These are phyloP conservation scores for Lactarius sp. DNA, from an alignment of 768 basidiomycete genomes.

Conservation along the genomic window DNA sequence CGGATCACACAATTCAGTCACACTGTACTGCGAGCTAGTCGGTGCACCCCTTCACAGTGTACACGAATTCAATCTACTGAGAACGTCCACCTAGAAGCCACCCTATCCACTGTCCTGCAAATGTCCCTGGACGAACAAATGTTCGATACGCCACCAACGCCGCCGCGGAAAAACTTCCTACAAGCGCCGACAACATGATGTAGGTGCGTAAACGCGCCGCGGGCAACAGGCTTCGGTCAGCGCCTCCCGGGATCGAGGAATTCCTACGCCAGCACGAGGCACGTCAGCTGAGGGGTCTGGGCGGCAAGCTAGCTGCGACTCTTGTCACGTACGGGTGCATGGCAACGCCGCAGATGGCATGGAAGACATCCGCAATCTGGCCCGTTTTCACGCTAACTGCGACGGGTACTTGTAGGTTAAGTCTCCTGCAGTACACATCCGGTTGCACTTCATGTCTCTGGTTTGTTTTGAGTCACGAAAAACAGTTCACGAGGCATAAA, in stretches of 20 bases:
- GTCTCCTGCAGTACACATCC: slow-evolving; percentile 88
- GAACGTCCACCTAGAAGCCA: slow-evolving; percentile 60
- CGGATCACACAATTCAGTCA: background rate
- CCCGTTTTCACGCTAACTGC: slow-evolving; percentile 87
- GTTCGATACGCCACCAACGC: slow-evolving; percentile 67
- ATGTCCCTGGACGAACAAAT: slow-evolving; percentile 56
- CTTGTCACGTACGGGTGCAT: slow-evolving; percentile 70
- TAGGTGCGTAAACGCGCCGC: slow-evolving; percentile 67
- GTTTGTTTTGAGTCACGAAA: slow-evolving; percentile 32
- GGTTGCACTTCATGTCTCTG: slow-evolving; percentile 98
- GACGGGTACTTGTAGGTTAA: slow-evolving; percentile 90
- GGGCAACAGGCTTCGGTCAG: slow-evolving; percentile 68
- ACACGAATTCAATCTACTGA: slow-evolving; percentile 35
- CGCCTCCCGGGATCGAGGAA: slow-evolving; percentile 74
- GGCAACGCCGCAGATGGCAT: slow-evolving; percentile 77
- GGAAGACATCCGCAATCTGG: slow-evolving; percentile 83
- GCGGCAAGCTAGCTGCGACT: background rate
- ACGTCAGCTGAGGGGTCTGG: slow-evolving; percentile 16
- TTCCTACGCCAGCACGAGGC: slow-evolving; percentile 24
- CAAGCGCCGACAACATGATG: slow-evolving; percentile 62
- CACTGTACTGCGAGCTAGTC: background rate
- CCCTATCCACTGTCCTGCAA: slow-evolving; percentile 56
- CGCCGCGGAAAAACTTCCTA: slow-evolving; percentile 72
- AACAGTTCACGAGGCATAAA: slow-evolving; percentile 4
- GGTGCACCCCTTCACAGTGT: background rate